phyloP scores from a whole-genome alignment of 352 stramenopile genomes.

The Globisporangium splendens region DNA sequence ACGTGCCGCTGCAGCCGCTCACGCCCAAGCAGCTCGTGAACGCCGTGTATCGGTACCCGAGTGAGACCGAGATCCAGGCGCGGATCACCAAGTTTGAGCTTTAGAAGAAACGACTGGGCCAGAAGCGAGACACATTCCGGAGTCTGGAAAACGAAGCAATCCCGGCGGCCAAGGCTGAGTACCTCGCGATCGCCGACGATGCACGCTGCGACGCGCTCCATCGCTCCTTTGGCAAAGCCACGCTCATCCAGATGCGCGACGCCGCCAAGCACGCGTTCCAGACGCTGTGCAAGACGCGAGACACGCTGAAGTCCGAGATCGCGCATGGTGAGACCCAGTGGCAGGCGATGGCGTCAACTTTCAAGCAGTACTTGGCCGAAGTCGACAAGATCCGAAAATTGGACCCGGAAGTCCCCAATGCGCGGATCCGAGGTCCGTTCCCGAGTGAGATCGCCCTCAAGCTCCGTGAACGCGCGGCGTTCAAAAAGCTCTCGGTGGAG shows the following conservation, averaged over 20 bases:
- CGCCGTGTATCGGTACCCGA: conserved; percentile 64
- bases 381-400: conserved; percentile 46
- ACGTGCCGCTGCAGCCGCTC: conserved; percentile 58
- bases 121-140: conserved; percentile 35
- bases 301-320: conserved; percentile 47
- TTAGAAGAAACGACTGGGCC: conserved; percentile 38
- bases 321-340: conserved; percentile 40
- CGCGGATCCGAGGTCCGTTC: conserved; percentile 57
- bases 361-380: conserved; percentile 64
- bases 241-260: conserved; percentile 60
- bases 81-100: conserved; percentile 57
- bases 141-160: conserved; percentile 48
- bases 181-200: conserved; percentile 70
- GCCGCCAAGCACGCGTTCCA: conserved; percentile 57
- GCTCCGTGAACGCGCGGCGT: conserved; percentile 45
- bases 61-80: conserved; percentile 53
- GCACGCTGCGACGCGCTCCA: conserved; percentile 63
- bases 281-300: conserved; percentile 41
- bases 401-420: conserved; percentile 23
- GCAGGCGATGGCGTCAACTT: conserved; percentile 39
- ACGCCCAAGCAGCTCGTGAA: conserved; percentile 61
- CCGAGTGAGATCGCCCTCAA: conserved; percentile 40
- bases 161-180: conserved; percentile 69
- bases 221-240: conserved; percentile 54
- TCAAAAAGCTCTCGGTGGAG: conserved; percentile 82